Evolutionary conservation across 2,329 filamentous ascomycete genomes (phyloP).

Genomic region (Hypoxylon sp.): DNA sequence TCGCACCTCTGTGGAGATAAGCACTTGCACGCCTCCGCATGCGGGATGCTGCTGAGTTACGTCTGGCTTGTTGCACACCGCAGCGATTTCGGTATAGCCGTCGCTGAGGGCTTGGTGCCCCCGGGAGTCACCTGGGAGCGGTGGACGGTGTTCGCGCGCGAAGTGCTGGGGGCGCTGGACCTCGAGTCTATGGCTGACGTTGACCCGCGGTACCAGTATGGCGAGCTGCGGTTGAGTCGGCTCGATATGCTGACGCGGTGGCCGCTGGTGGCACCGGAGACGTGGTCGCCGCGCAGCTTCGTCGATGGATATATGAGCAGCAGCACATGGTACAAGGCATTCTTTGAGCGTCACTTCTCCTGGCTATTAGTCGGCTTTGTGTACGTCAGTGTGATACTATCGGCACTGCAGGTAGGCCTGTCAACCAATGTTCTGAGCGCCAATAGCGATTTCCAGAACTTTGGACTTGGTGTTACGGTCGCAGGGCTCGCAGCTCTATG

Average conservation of each 20-base stretch:
- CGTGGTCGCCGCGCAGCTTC: slow-evolving; percentile 46
- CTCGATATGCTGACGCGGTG: slow-evolving; percentile 59
- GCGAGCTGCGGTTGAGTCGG: slow-evolving; percentile 61
- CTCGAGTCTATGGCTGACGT: slow-evolving; percentile 50
- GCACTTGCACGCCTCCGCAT: slow-evolving; percentile 50
- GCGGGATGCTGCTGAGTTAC: slow-evolving; percentile 60
- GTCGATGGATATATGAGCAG: slow-evolving; percentile 52
- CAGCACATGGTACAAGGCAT: slow-evolving; percentile 55
- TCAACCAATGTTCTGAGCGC: slow-evolving; percentile 45
- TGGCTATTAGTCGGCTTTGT: slow-evolving; percentile 53
- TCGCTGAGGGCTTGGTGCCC: slow-evolving; percentile 52
- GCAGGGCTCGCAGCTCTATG: slow-evolving; percentile 42
- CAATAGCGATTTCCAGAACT: slow-evolving; percentile 42
- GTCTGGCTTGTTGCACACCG: slow-evolving; percentile 57
- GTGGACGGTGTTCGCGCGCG: slow-evolving; percentile 53
- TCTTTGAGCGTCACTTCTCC: slow-evolving; percentile 56
- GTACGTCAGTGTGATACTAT: slow-evolving; percentile 56
- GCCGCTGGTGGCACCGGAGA: slow-evolving; percentile 38
- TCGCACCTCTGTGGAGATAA: slow-evolving; percentile 42
- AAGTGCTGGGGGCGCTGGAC: slow-evolving; percentile 48
- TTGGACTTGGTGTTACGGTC: slow-evolving; percentile 48
- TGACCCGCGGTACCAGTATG: slow-evolving; percentile 59
- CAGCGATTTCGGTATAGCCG: slow-evolving; percentile 58
- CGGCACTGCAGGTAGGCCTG: slow-evolving; percentile 57
- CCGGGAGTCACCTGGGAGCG: slow-evolving; percentile 49